Conservation (phyloP, 1,139 yeast genomes). For the Protomyces pachydermus region DNA sequence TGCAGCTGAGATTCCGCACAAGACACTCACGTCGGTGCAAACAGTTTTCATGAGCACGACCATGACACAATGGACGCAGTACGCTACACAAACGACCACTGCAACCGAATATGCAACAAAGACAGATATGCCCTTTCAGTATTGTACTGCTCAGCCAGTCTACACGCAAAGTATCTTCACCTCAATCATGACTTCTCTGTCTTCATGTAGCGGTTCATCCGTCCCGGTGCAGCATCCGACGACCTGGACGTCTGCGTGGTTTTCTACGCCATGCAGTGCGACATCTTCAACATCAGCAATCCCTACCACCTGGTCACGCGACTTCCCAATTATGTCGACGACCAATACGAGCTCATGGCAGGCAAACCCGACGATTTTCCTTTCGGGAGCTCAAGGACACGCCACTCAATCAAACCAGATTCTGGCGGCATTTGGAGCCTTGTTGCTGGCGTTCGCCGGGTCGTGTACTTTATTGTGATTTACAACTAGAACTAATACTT, state of each 20-base stretch:
- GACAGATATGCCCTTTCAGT: neutral
- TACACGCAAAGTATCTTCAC: neutral
- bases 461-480: neutral
- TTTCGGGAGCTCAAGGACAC: neutral
- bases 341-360: neutral
- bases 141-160: neutral
- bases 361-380: neutral
- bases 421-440: neutral
- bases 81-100: neutral
- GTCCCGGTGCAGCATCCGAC: neutral
- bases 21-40: neutral
- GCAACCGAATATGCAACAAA: neutral
- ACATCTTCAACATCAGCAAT: neutral
- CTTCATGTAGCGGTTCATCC: neutral
- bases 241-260: neutral
- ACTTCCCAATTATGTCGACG: neutral
- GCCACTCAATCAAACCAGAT: neutral
- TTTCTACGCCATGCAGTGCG: neutral
- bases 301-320: neutral
- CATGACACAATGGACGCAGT: neutral
- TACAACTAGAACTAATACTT: neutral
- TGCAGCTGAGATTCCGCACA: constrained; percentile 4
- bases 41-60: neutral
- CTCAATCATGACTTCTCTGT: neutral
- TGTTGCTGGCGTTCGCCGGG: neutral